phyloP scores from a whole-genome alignment of 805 yeast species.

The Metschnikowia reukaufii region DNA sequence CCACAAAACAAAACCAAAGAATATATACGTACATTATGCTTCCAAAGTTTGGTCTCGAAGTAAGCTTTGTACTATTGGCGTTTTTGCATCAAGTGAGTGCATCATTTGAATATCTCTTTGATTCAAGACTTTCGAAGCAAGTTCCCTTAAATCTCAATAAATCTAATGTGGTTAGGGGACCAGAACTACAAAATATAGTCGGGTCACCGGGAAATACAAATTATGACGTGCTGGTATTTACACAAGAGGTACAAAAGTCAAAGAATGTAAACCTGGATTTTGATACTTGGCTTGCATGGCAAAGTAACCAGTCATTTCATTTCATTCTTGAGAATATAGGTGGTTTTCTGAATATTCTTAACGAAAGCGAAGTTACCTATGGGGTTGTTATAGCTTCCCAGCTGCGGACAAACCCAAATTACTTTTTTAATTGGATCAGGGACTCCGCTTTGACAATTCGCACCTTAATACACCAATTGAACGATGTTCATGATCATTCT shows the following conservation, averaged over 20 bases:
- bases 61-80: background rate
- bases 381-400: conserved; percentile 90
- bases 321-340: conserved; percentile 58
- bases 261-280: conserved; percentile 2
- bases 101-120: background rate
- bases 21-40: background rate
- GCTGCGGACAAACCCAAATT: conserved; percentile 67
- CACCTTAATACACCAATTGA: conserved; percentile 57
- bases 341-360: conserved; percentile 39
- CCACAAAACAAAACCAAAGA: no score
- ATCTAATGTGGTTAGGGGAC: no score
- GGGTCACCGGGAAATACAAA: no score
- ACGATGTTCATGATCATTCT: conserved; percentile 34
- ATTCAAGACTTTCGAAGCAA: background rate
- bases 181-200: no score
- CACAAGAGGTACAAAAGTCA: background rate
- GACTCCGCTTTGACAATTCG: conserved; percentile 82
- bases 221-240: no score
- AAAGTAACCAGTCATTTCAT: conserved; percentile 42
- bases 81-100: background rate
- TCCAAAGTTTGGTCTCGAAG: background rate
- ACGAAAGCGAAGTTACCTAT: conserved; percentile 37
- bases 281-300: conserved; percentile 46
- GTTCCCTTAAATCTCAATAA: background rate
- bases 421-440: conserved; percentile 87